phyloP scores from a whole-genome alignment of 805 yeast genomes.

The Sugiyamaella boreocaroliniensis region DNA sequence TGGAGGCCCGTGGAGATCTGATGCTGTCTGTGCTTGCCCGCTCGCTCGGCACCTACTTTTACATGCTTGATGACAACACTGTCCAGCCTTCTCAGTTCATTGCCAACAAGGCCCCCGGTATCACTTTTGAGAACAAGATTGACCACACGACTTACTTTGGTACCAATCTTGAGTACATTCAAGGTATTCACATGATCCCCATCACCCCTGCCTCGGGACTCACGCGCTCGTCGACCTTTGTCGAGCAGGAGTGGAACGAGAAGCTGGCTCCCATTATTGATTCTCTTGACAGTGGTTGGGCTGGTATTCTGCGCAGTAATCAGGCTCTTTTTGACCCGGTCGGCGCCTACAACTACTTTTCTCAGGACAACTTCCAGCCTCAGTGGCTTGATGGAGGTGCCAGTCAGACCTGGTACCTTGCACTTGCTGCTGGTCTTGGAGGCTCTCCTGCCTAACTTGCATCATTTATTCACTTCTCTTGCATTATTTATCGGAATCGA shows the following conservation, averaged over 20 bases:
- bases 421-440: conserved; percentile 50
- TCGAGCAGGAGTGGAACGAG: conserved; percentile 53
- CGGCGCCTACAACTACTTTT: conserved; percentile 55
- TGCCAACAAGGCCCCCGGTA: conserved; percentile 67
- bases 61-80: conserved; percentile 43
- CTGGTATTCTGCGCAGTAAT: conserved; percentile 64
- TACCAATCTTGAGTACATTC: conserved; percentile 54
- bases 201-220: conserved; percentile 55
- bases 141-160: conserved; percentile 76
- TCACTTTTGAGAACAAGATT: conserved; percentile 66
- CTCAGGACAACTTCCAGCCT: conserved; percentile 46
- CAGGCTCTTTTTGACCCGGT: conserved; percentile 67
- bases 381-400: conserved; percentile 73
- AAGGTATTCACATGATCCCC: conserved; percentile 79
- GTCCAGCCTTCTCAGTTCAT: conserved; percentile 49
- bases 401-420: conserved; percentile 78
- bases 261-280: conserved; percentile 42
- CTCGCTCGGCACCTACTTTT: conserved; percentile 51
- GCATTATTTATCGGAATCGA: neutral
- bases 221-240: conserved; percentile 46
- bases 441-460: conserved; percentile 9
- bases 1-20: conserved; percentile 54
- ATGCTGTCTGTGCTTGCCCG: conserved; percentile 52
- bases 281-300: conserved; percentile 48
- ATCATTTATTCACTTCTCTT: neutral